Evolutionary conservation across 768 basidiomycete genomes (phyloP), one percentile per base, ranked within the genome.

Genomic region (Erythrobasidium yunnanense): DNA sequence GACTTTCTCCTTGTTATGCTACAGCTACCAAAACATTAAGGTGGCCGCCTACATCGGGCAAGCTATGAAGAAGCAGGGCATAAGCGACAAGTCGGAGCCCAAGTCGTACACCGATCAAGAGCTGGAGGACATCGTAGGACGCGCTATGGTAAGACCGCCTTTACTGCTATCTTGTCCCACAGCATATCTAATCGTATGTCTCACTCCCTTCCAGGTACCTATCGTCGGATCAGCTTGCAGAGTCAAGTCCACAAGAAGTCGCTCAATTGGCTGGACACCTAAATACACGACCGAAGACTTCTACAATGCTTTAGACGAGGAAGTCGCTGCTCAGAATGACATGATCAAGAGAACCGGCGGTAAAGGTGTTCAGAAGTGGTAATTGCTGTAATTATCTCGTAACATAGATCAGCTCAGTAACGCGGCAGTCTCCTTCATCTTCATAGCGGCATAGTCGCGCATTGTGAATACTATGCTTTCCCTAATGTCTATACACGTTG

Each of bases 51-150:
- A 18, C 13, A 55, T 55, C n/a, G 54, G 54, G 42, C 23, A 55
- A 55, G 54, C 54, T 27, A 55, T 55, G 54, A 22, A 55, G n/a
- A 55, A 55, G 33, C 54, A 38, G 33, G 42, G 42, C 23, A 32
- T 55, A 7, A 20, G 54, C 2, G 42, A 3, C 3, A 34, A 32
- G 11, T 22, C 54, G 18, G 54, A 55, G 32, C 54, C 54, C 4
- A 13, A 17, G 15, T 20, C 23, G 8, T 55, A 55, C 23, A 38
- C 33, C 2, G 54, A 55, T 34, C 33, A 55, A 20, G 33, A 34
- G 8, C 4, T 25, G 23, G 54, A 55, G 32, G 54, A 32, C 22
- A 8, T 55, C 4, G 54, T 32, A 6, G n/a, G 54, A 55, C 2
- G 42, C 42, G 54, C 11, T 22, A 15, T 55, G 54, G 54, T 55